These are phyloP conservation scores for Pseudogymnoascus sp. DNA, from an alignment of 2,329 filamentous ascomycete genomes.

Conservation along the genomic window DNA sequence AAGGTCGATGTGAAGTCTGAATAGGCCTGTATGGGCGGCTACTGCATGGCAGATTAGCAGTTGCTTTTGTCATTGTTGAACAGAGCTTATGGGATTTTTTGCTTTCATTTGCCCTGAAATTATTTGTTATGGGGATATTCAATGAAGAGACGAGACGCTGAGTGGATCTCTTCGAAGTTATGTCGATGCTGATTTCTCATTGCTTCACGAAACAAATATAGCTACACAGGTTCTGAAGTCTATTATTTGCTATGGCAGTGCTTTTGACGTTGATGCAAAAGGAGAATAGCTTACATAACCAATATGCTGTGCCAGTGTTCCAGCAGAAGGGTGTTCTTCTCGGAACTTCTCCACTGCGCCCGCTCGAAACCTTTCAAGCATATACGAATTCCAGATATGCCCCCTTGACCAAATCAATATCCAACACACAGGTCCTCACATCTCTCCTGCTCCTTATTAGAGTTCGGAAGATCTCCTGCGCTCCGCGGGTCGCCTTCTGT, in stretches of 20 bases:
- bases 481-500: background rate
- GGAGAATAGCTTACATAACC: background rate
- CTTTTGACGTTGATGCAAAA: background rate
- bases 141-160: background rate
- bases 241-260: background rate
- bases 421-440: background rate
- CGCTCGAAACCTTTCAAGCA: background rate
- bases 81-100: background rate
- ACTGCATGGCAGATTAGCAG: background rate
- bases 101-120: background rate
- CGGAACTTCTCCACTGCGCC: background rate
- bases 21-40: background rate
- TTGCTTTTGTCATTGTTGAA: background rate
- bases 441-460: background rate
- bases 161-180: background rate
- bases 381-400: background rate
- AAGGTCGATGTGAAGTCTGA: conserved; percentile 9
- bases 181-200: background rate
- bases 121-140: background rate
- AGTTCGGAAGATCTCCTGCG: background rate
- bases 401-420: background rate
- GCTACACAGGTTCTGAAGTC: background rate
- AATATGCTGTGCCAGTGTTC: background rate
- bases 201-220: background rate
- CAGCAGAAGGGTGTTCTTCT: background rate